These are phyloP conservation scores for Inonotus obliquus DNA, from an alignment of 1,284 basidiomycete genomes.

Conservation along the genomic window DNA sequence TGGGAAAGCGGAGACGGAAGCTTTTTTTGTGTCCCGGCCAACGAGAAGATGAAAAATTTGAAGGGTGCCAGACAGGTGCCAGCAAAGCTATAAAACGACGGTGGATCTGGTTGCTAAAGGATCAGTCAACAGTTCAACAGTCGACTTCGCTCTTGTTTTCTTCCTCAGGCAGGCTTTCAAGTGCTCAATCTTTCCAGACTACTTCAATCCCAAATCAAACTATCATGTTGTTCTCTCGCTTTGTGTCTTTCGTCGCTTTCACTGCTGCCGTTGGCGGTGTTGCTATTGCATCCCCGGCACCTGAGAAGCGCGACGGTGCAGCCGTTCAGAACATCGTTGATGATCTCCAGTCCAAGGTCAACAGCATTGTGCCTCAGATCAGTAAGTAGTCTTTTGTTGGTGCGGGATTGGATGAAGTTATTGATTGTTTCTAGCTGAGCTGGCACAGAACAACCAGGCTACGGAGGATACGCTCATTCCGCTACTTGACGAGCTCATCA, in stretches of 20 bases:
- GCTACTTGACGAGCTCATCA: slow-evolving; percentile 26
- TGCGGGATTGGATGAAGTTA: not conserved
- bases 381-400: slow-evolving; percentile 1
- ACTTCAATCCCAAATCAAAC: too few species aligned
- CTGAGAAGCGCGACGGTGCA: slow-evolving; percentile 1
- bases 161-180: not conserved
- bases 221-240: slow-evolving; percentile 12
- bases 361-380: slow-evolving; percentile 9
- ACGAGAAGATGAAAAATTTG: not conserved
- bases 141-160: not conserved
- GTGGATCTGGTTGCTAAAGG: not conserved
- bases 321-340: slow-evolving; percentile 1
- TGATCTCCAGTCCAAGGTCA: slow-evolving; percentile 2
- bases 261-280: not conserved
- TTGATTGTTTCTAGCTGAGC: slow-evolving; percentile 18
- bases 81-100: not conserved
- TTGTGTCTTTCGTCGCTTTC: slow-evolving; percentile 6
- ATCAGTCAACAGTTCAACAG: slow-evolving; percentile 4
- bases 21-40: not conserved
- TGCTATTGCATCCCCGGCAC: not conserved
- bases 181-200: too few species aligned
- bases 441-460: slow-evolving; percentile 22
- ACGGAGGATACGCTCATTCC: slow-evolving; percentile 27
- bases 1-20: too few species aligned
- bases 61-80: too few species aligned